A percentile compares a stretch with the other conserved stretches of the same genome.
Evolutionary conservation across 129 eudicot species (phyloP).

Genomic region (Tagetes patula): DNA sequence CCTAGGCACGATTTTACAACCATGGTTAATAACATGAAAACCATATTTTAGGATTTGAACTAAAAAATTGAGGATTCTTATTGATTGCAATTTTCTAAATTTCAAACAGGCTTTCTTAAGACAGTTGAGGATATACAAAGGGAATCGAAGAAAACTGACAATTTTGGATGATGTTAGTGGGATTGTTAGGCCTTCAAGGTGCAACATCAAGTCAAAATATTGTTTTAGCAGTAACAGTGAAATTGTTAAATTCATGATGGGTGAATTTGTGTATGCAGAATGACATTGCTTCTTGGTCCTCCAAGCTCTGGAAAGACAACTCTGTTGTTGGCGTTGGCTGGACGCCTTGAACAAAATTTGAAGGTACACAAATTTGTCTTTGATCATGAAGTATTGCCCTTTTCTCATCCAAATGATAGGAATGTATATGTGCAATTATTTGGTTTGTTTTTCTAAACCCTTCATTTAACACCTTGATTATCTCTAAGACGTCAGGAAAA

Average conservation of each 20-base stretch:
- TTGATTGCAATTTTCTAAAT: background rate
- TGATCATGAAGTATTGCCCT: slow-evolving; percentile 1
- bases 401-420: slow-evolving; percentile 4
- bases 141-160: slow-evolving; percentile 64
- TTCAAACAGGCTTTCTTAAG: slow-evolving; percentile 71
- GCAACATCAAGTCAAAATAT: slow-evolving; percentile 14
- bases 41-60: background rate
- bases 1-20: too few relatives aligned
- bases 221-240: slow-evolving; percentile 4
- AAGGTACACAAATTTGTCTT: slow-evolving; percentile 51
- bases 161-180: slow-evolving; percentile 89
- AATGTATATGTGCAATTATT: slow-evolving; percentile 6
- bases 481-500: slow-evolving; percentile 78
- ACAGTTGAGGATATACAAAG: slow-evolving; percentile 63
- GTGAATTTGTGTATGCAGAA: slow-evolving; percentile 41
- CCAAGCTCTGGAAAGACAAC: slow-evolving; percentile 98
- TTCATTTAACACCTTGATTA: slow-evolving; percentile 33
- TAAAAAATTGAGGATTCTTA: slow-evolving; percentile 12
- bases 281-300: slow-evolving; percentile 91
- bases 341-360: slow-evolving; percentile 68
- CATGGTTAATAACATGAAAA: background rate
- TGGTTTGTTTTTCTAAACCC: slow-evolving; percentile 7
- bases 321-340: slow-evolving; percentile 77
- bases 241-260: slow-evolving; percentile 24
- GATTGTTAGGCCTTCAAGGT: slow-evolving; percentile 95